Evolutionary conservation across 805 yeast genomes (phyloP).

Genomic region (Brettanomyces sp.): DNA sequence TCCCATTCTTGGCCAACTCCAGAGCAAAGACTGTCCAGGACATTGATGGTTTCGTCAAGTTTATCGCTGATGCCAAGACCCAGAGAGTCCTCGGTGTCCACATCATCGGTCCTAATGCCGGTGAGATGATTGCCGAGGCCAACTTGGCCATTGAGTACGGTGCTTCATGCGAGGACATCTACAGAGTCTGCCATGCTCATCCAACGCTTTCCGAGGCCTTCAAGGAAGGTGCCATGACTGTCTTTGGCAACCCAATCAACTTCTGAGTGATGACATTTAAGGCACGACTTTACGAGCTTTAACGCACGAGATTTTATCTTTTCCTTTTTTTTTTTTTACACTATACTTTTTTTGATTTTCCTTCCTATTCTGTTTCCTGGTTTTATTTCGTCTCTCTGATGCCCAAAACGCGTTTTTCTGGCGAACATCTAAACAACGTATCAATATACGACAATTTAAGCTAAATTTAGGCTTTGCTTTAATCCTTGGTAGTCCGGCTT

Average conservation of each 20-base stretch:
- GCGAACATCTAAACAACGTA: no score
- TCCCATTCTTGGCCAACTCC: conserved; percentile 98
- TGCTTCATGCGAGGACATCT: conserved; percentile 95
- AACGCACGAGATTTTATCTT: background rate
- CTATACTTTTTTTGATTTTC: background rate
- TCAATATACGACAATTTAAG: no score
- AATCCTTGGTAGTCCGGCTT: no score
- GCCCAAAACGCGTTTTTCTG: no score
- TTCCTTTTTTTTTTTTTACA: background rate
- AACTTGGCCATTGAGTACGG: conserved; percentile 98
- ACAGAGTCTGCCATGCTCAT: conserved; percentile 97
- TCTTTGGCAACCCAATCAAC: conserved; percentile 88
- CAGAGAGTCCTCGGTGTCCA: conserved; percentile 95
- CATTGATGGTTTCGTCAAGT: conserved; percentile 95
- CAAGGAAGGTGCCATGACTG: conserved; percentile 94
- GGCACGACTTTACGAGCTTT: background rate
- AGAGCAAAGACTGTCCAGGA: conserved; percentile 98
- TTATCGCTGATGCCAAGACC: conserved; percentile 93
- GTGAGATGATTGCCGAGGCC: conserved; percentile 99
- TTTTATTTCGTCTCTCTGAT: background rate
- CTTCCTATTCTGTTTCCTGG: background rate
- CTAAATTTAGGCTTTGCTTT: no score
- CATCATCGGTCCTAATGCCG: conserved; percentile 96
- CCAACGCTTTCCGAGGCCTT: conserved; percentile 97
- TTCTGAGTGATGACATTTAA: conserved; percentile 32